Base-by-base conservation (phyloP, 139 green algal species). In the Pleodorina starrii region DNA sequence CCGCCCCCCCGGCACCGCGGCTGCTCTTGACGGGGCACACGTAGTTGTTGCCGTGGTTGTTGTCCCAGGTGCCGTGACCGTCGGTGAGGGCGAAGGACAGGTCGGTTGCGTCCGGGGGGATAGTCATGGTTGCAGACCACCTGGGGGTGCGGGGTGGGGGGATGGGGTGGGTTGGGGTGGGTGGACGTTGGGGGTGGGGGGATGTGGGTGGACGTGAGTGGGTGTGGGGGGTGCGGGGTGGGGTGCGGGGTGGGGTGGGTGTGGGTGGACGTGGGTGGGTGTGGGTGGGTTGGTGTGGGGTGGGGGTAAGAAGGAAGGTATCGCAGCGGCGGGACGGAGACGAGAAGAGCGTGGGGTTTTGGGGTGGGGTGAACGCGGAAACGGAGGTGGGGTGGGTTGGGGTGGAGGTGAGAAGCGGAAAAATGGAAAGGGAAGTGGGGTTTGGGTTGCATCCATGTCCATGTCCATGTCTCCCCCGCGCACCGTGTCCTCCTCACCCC, bases 41-140 rank as follows among this genome's bases (percentile, higher is more conserved):
- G 80, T 91, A 94, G 83, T 94, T 92, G 81, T 73, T 42, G 32
- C 91, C 92, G 23, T 63, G 35, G 85, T 94, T 94, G 85, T 89
- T 91, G 79, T 94, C 92, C 73, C 74, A 94, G 16, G 44, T 42
- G 29, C 78, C 85, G n/a, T 89, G 35, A 21, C 83, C 77, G 40
- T 93, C 74, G 17, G 87, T 90, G 51, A 94, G 84, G 16, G 72
- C 89, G 36, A 94, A 90, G 36, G 88, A 63, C 46, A 94, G 29
- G 38, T 93, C 90, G 19, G 77, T 73, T 11, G 90, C 88, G 27
- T 81, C 59, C 35, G 76, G 44, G 2, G 90, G 87, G 0, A 92
- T 79, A 10, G 85, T 83, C 29, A 74, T 11, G 40, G 40, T 36
- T 3, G 51, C 51, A 1, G 51, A 77, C 90, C 83, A 88, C 80